Percentiles rank a stretch among this genome's conserved stretches.
Conservation (phyloP, 2,329 filamentous ascomycete genomes). For the Claviceps quebecensis region DNA sequence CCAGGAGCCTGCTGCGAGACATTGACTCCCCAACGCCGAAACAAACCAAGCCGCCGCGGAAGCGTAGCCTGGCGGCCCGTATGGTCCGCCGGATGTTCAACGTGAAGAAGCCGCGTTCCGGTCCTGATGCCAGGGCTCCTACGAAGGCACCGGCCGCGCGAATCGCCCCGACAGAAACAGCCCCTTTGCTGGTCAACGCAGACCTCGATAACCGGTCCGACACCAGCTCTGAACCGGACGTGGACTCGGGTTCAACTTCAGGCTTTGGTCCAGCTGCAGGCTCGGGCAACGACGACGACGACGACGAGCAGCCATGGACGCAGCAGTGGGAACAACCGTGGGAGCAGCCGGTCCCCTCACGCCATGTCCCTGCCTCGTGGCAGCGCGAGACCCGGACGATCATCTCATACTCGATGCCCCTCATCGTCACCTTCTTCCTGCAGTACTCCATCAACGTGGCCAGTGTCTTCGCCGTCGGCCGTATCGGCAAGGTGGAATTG, state of each 20-base stretch:
- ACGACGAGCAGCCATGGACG: constrained; percentile 32
- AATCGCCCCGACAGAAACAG: constrained; percentile 24
- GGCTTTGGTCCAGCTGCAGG: constrained; percentile 14
- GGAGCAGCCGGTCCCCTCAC: constrained; percentile 59
- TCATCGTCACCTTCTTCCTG: constrained; percentile 58
- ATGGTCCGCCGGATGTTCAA: constrained; percentile 39
- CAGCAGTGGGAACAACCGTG: constrained; percentile 52
- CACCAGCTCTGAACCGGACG: constrained; percentile 7
- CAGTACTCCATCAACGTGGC: constrained; percentile 78
- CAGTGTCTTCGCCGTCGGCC: constrained; percentile 65
- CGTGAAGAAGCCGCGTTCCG: constrained; percentile 34
- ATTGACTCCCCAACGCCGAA: constrained; percentile 53
- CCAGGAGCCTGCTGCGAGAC: constrained; percentile 47
- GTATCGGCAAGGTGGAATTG: constrained; percentile 50
- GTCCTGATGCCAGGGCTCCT: neutral
- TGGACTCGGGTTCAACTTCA: neutral
- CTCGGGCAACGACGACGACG: constrained; percentile 32
- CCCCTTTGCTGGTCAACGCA: constrained; percentile 25
- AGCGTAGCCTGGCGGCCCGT: constrained; percentile 20
- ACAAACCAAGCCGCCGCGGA: constrained; percentile 22
- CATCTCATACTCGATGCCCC: constrained; percentile 51
- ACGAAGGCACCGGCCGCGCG: constrained; percentile 11
- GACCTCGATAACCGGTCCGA: constrained; percentile 8
- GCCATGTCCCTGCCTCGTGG: constrained; percentile 81
- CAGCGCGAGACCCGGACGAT: constrained; percentile 77